These are phyloP conservation scores for Suaeda aralocaspica DNA, from an alignment of 148 eudicot genomes.

Conservation along the genomic window DNA sequence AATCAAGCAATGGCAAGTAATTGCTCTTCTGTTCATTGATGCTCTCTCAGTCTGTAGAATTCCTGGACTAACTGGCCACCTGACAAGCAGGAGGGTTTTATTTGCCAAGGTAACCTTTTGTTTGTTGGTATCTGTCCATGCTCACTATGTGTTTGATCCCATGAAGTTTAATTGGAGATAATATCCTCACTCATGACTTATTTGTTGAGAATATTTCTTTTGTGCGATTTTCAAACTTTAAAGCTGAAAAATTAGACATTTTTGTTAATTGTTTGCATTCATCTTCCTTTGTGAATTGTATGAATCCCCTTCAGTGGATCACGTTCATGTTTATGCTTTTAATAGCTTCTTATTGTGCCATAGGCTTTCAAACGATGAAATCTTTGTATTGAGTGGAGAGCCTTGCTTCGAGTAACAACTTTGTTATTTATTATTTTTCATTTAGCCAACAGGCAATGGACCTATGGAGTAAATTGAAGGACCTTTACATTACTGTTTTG, in stretches of 20 bases:
- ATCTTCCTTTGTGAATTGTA: neutral
- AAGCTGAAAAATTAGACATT: too few species aligned
- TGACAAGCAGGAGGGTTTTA: conserved; percentile 56
- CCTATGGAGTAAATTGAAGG: too few species aligned
- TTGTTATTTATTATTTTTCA: neutral
- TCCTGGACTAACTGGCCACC: conserved; percentile 60
- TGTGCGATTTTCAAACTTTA: neutral
- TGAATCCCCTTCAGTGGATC: neutral
- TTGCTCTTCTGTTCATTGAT: conserved; percentile 72
- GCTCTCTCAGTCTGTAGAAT: conserved; percentile 83
- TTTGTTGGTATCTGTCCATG: neutral
- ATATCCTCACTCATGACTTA: too few species aligned
- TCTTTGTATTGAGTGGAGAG: neutral
- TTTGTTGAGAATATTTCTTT: too few species aligned
- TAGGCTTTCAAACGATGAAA: neutral
- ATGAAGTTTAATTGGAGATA: neutral
- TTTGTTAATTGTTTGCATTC: too few species aligned
- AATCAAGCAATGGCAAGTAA: conserved; percentile 85
- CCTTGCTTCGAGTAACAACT: neutral
- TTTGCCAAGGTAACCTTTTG: conserved; percentile 51
- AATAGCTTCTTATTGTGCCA: neutral
- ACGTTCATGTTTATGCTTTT: too few species aligned
- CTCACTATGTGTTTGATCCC: neutral
- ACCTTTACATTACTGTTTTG: too few species aligned
- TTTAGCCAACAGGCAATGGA: too few species aligned